Evolutionary conservation across 139 green algal genomes (phyloP), one percentile per base, ranked within the genome.

Genomic region (Coccomyxa sp.): DNA sequence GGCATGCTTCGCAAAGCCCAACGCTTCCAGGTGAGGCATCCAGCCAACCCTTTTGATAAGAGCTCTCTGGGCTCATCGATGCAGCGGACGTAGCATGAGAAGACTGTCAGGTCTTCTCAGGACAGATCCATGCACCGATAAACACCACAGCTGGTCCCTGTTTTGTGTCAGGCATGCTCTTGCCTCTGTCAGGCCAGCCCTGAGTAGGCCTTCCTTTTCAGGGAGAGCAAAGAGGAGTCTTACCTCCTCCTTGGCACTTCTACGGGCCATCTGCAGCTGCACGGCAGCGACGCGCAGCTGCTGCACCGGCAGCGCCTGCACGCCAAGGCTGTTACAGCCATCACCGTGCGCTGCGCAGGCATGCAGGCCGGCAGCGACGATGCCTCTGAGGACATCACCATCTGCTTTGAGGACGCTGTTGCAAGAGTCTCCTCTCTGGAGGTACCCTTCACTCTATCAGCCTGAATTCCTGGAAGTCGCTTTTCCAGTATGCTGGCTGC

Each of bases 291-390:
- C 0, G 50, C 31, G 4, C 85, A 82, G 27, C 69, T 90, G 34
- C 39, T 95, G 76, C 86, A 89, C 68, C 80, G 85, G 41, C 91
- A 95, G 84, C 70, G 79, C 9, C 31, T 91, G 39, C 82, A 89
- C 70, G 39, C 39, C 68, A 35, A 18, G 39, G 16, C 58, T 18
- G 16, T 70, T 24, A 16, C 55, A 16, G 33, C 27, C 18, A 55
- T 80, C 31, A 68, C 22, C 22, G 7, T 75, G 31, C 44, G 58
- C 36, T 58, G 68, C 8, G 16, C 38, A 68, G 72, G 74, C 14
- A 40, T 39, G 36, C 87, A 88, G 8, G 33, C 88, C 35, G 55
- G 84, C 36, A 69, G 78, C 0, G 71, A 70, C 6, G 88, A 91
- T 36, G 64, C 80, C 0, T 74, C 75, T 8, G 85, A 91, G 79